phyloP scores from a whole-genome alignment of 2,329 filamentous ascomycete species.

The Passalora sequoiae region DNA sequence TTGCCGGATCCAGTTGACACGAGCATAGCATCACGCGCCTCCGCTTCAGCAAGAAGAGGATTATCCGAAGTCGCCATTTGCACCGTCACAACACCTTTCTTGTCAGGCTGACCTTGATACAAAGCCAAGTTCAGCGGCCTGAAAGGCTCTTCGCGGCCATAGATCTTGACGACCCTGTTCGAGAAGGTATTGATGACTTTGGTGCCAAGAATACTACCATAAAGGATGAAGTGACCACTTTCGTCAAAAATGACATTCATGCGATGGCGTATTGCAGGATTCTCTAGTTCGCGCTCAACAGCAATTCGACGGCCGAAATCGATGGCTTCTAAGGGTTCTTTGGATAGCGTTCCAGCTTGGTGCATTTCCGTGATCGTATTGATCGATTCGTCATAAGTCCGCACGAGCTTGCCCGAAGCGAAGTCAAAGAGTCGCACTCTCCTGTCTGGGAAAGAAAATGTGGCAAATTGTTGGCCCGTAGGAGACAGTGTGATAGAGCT shows the following conservation, averaged over 20 bases:
- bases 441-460: conserved; percentile 86
- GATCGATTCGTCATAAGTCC: conserved; percentile 93
- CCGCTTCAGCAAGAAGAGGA: conserved; percentile 85
- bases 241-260: conserved; percentile 93
- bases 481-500: conserved; percentile 80
- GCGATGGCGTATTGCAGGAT: conserved; percentile 59
- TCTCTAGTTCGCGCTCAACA: conserved; percentile 79
- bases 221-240: conserved; percentile 89
- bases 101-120: conserved; percentile 93
- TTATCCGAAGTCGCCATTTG: conserved; percentile 96
- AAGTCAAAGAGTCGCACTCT: conserved; percentile 95
- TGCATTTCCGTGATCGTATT: conserved; percentile 90
- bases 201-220: conserved; percentile 84
- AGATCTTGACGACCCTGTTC: conserved; percentile 85
- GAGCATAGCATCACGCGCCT: conserved; percentile 83
- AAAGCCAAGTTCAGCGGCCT: conserved; percentile 75
- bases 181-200: conserved; percentile 96
- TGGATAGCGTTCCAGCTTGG: conserved; percentile 71
- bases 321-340: conserved; percentile 76
- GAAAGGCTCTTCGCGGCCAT: conserved; percentile 83
- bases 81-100: conserved; percentile 87
- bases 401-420: conserved; percentile 75
- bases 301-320: conserved; percentile 88
- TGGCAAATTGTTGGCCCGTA: conserved; percentile 76
- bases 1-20: conserved; percentile 79